Evolutionary conservation across 2,329 filamentous ascomycete species (phyloP), one percentile per base, ranked within the genome.

Genomic region (Scedosporium dehoogii): DNA sequence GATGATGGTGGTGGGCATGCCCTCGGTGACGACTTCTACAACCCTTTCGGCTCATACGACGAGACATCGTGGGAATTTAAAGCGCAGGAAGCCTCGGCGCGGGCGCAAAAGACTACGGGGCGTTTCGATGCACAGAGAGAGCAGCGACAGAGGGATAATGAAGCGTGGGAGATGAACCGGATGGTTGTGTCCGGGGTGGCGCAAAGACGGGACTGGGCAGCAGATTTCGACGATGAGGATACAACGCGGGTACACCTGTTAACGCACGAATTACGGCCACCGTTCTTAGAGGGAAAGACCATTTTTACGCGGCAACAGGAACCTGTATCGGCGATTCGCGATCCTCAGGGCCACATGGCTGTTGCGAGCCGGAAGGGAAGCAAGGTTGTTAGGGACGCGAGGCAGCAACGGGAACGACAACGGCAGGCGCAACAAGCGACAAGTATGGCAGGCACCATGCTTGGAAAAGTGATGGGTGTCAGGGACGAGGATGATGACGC

Each of bases 221-320:
- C 85, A 58, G 91, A 94, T 70, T 96, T 97, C 69, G 88, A 96
- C 66, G 94, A 99, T 66, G 89, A 97, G 58, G 94, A 99, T 71
- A 86, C 85, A 25, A 96, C 89, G 6, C 83, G 96, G 64, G 85
- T 97, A 14, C 94, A 99, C 77, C 78, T 99, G 46, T 79, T 99
- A 7, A 90, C 97, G 1, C 94, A 99, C 73, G 92, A 99, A 70
- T 81, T 99, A 44, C 89, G 91, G 66, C 94, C 94, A 9, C 96
- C 94, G 0, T 99, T 99, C 70, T 78, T 99, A 58, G 93, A 99
- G 75, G 94, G 94, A 25, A 87, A 92, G 68, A 97, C 89, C 21
- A 89, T 99, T 63, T 99, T 99, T 73, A 99, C 94, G 3, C 97
- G 97, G 74, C 96, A 99, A 73, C 74, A 97, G 23, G 94, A 99